phyloP scores from a whole-genome alignment of 2,329 filamentous ascomycete genomes.

The Phaeophleospora eucalypticola region DNA sequence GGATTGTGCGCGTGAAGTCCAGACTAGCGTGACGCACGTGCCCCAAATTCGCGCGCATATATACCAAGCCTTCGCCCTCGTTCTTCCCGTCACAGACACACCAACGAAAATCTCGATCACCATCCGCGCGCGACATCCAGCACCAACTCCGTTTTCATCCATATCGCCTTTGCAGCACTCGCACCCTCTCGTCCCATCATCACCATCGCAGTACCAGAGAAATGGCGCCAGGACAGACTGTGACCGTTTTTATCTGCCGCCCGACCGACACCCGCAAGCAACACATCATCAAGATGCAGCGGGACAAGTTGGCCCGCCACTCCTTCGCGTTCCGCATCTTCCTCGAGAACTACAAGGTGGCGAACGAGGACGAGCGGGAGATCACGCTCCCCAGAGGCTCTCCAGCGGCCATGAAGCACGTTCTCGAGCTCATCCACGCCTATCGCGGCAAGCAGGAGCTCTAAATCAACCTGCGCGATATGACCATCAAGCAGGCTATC shows the following conservation, averaged over 20 bases:
- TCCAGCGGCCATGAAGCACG: constrained; percentile 6
- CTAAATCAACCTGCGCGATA: constrained; percentile 1
- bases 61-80: no score
- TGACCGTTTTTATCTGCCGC: constrained; percentile 1
- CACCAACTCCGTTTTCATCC: no score
- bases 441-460: constrained; percentile 2
- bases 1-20: no score
- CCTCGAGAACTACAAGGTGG: background rate
- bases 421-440: constrained; percentile 4
- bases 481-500: constrained; percentile 1
- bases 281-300: background rate
- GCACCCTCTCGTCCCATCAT: no score
- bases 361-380: background rate
- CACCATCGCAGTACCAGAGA: no score
- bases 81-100: no score
- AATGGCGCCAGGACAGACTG: constrained; percentile 1
- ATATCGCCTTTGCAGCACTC: no score
- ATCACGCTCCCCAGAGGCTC: constrained; percentile 5
- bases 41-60: no score
- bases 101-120: no score
- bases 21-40: no score
- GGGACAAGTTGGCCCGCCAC: constrained; percentile 5
- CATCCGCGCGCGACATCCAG: no score
- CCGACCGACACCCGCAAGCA: background rate
- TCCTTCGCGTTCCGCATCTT: constrained; percentile 1